Evolutionary conservation across 768 basidiomycete species (phyloP).

Genomic region (Russula ochroleuca): DNA sequence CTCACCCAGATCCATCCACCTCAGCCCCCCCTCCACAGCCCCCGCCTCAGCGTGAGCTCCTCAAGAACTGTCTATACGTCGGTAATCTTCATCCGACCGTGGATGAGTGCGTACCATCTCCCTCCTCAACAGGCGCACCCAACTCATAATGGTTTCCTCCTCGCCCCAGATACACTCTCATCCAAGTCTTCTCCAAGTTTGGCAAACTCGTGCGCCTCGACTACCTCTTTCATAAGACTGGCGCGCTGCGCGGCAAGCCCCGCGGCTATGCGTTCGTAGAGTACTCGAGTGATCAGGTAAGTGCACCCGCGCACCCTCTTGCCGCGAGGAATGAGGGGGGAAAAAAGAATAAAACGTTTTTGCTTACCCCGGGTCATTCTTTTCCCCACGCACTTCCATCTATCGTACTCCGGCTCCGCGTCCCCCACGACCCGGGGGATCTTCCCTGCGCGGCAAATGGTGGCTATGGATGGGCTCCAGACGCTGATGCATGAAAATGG

Average conservation of each 20-base stretch:
- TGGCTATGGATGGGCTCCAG: neutral
- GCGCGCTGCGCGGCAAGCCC: slow-evolving; percentile 84
- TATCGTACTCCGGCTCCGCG: slow-evolving; percentile 25
- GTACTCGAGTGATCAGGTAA: slow-evolving; percentile 72
- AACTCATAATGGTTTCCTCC: slow-evolving; percentile 1
- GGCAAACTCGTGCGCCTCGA: slow-evolving; percentile 92
- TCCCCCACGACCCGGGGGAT: slow-evolving; percentile 28
- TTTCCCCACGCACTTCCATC: neutral
- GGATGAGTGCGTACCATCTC: slow-evolving; percentile 60
- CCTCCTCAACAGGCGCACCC: neutral
- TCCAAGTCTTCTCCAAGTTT: slow-evolving; percentile 87
- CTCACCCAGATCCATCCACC: slow-evolving; percentile 16
- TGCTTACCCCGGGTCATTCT: slow-evolving; percentile 50
- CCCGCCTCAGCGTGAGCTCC: slow-evolving; percentile 31
- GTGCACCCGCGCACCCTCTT: slow-evolving; percentile 12
- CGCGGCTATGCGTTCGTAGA: slow-evolving; percentile 95
- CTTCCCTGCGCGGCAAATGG: neutral
- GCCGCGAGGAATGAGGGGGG: slow-evolving; percentile 18
- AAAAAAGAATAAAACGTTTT: slow-evolving; percentile 11
- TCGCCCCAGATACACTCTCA: slow-evolving; percentile 65
- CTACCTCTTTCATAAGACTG: slow-evolving; percentile 92
- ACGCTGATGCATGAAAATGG: slow-evolving; percentile 22
- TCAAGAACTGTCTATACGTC: slow-evolving; percentile 80
- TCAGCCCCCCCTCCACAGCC: slow-evolving; percentile 25
- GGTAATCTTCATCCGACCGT: slow-evolving; percentile 85